Evolutionary conservation across 768 basidiomycete species (phyloP), one percentile per base, ranked within the genome.

Genomic region (Kwoniella europaea): DNA sequence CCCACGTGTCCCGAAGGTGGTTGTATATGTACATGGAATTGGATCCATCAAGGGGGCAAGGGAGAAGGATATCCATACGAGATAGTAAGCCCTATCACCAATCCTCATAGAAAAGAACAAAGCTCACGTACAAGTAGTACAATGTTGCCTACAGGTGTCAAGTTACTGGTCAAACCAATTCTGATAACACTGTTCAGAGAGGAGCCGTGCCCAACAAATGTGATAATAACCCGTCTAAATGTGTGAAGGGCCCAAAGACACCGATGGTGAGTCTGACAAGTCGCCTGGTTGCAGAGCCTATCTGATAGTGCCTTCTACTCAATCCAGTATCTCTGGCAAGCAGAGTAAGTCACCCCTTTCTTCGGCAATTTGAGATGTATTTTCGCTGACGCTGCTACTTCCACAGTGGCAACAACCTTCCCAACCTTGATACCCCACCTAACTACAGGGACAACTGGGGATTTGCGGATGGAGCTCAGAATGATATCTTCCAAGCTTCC

Each of bases 401-500:
- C 16, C 35, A 4, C 59, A 71, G 67, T 41, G 74, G 76, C 22
- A 77, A 72, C 69, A 76, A 79, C 59, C 65, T 71, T 41, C 63
- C 65, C 9, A 42, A 63, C 20, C 42, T 54, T 1, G 63, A 57
- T 22, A 29, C 44, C 41, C 78, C 82, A 20, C 84, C 83, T 9
- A 70, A 72, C 69, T 92, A 92, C 83, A 89, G 87, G 75, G 87
- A 88, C 71, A 83, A 88, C 15, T 92, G 91, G 86, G 89, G 90
- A 77, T 92, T 91, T 82, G 68, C 72, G 12, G 89, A 92, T 76
- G 91, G 92, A 7, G 85, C 91, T 0, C 92, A 93, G 79, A 78
- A 87, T 65, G 90, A 92, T 80, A 91, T 92, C 71, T 91, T 92
- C 46, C 13, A 6, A n/a, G 16, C 46, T 41, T 53, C 63, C 22